phyloP scores from a whole-genome alignment of 1,139 yeast species.

The Zygoascus hellenicus region DNA sequence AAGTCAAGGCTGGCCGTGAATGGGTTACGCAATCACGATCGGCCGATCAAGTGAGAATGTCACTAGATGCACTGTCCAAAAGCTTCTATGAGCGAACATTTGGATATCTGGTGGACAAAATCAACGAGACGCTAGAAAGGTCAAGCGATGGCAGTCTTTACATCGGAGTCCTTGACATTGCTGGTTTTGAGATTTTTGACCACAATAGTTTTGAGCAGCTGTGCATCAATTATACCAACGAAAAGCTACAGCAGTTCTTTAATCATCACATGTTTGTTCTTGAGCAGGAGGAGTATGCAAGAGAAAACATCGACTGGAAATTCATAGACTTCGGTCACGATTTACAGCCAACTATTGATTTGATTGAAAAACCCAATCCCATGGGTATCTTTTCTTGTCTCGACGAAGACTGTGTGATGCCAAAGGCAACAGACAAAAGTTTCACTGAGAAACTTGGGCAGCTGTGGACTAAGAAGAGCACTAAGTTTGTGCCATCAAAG shows the following conservation, averaged over 20 bases:
- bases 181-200: conserved; percentile 94
- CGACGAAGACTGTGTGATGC: conserved; percentile 95
- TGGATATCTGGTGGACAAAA: conserved; percentile 66
- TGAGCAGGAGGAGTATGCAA: conserved; percentile 91
- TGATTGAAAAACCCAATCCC: conserved; percentile 71
- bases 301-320: conserved; percentile 94
- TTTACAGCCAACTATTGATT: conserved; percentile 87
- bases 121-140: conserved; percentile 59
- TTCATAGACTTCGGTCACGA: conserved; percentile 97
- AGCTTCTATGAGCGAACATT: conserved; percentile 80
- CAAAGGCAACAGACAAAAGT: conserved; percentile 77
- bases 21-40: conserved; percentile 74
- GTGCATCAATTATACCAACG: conserved; percentile 95
- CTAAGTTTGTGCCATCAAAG: conserved; percentile 68
- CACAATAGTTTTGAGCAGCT: conserved; percentile 91
- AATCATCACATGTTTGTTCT: conserved; percentile 96
- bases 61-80: conserved; percentile 85
- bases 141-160: conserved; percentile 44
- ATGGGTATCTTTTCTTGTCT: conserved; percentile 84
- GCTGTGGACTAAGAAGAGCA: conserved; percentile 53
- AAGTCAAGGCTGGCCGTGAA: conserved; percentile 89
- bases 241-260: conserved; percentile 92
- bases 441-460: conserved; percentile 74
- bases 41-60: conserved; percentile 71
- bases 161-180: conserved; percentile 93